phyloP scores from a whole-genome alignment of 2,329 filamentous ascomycete species.

The Verticillium nubilum region DNA sequence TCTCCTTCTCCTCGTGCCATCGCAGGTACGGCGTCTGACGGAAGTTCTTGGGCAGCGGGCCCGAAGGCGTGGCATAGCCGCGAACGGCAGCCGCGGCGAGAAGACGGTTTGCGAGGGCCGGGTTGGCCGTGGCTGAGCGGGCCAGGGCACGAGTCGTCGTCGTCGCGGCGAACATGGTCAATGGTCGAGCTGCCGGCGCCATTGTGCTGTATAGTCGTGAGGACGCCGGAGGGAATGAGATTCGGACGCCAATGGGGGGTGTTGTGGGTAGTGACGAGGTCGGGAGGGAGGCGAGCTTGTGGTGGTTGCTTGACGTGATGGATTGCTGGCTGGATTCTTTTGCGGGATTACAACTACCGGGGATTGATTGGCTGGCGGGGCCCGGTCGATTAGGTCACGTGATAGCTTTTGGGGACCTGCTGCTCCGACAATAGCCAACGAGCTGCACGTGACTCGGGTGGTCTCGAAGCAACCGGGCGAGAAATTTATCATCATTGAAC shows the following conservation, averaged over 20 bases:
- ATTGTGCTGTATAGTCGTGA: not conserved
- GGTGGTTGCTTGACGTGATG: slow-evolving; percentile 10
- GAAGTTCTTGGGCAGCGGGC: slow-evolving; percentile 76
- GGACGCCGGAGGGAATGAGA: not conserved
- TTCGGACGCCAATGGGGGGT: not conserved
- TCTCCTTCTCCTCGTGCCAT: slow-evolving; percentile 79
- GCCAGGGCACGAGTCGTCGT: slow-evolving; percentile 7
- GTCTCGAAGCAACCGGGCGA: slow-evolving; percentile 5
- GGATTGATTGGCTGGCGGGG: slow-evolving; percentile 10
- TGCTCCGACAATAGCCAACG: not conserved
- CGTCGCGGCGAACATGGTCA: slow-evolving; percentile 12
- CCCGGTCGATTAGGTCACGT: slow-evolving; percentile 6
- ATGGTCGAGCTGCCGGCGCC: slow-evolving; percentile 3
- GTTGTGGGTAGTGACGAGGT: slow-evolving; percentile 2
- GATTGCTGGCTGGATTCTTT: slow-evolving; percentile 10
- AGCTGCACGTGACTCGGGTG: slow-evolving; percentile 7
- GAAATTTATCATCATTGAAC: slow-evolving; percentile 15
- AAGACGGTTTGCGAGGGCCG: slow-evolving; percentile 6
- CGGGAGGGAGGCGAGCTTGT: slow-evolving; percentile 8
- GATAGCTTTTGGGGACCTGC: not conserved
- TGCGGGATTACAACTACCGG: slow-evolving; percentile 16
- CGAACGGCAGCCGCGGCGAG: slow-evolving; percentile 11
- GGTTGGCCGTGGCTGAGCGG: slow-evolving; percentile 8
- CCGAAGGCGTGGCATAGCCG: slow-evolving; percentile 63
- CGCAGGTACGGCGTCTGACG: slow-evolving; percentile 65